These are phyloP conservation scores for Alternaria arborescens DNA, from an alignment of 2,329 filamentous ascomycete species.

Conservation along the genomic window DNA sequence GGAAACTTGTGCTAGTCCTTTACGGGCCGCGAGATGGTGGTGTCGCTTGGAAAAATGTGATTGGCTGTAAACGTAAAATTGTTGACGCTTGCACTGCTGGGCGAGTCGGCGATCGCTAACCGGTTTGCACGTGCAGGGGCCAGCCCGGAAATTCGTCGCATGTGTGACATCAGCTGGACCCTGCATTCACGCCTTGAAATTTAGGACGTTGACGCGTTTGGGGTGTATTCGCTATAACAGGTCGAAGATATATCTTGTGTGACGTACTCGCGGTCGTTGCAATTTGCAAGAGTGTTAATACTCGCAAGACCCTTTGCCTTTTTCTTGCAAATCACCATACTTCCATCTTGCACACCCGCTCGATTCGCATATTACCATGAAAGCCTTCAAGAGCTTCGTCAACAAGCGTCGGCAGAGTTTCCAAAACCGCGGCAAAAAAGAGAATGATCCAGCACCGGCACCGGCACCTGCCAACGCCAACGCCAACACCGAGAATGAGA, in stretches of 20 bases:
- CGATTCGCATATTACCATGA: slow-evolving; percentile 23
- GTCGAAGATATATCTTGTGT: slow-evolving; percentile 16
- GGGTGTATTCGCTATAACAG: slow-evolving; percentile 29
- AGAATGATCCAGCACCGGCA: neutral
- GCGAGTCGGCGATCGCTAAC: slow-evolving; percentile 26
- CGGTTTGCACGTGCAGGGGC: slow-evolving; percentile 19
- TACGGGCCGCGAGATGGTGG: slow-evolving; percentile 23
- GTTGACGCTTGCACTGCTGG: slow-evolving; percentile 16
- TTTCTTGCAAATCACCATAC: neutral
- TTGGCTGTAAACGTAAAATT: slow-evolving; percentile 29
- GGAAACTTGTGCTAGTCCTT: slow-evolving; percentile 21
- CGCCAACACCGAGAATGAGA: slow-evolving; percentile 15
- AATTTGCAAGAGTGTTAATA: neutral
- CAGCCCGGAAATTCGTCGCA: slow-evolving; percentile 20
- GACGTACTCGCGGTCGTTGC: slow-evolving; percentile 5
- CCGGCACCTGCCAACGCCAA: neutral
- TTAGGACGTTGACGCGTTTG: slow-evolving; percentile 11
- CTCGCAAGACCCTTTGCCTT: neutral
- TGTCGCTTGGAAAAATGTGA: slow-evolving; percentile 22
- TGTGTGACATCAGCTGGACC: slow-evolving; percentile 46
- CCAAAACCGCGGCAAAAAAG: slow-evolving; percentile 19
- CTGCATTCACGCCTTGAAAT: slow-evolving; percentile 30
- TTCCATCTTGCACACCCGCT: neutral
- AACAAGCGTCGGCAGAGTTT: slow-evolving; percentile 35
- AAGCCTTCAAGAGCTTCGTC: slow-evolving; percentile 37